Percentiles rank a stretch among this genome's conserved stretches.
Evolutionary conservation across 2,329 filamentous ascomycete genomes (phyloP).

Genomic region (Chrysoporthe puriensis): DNA sequence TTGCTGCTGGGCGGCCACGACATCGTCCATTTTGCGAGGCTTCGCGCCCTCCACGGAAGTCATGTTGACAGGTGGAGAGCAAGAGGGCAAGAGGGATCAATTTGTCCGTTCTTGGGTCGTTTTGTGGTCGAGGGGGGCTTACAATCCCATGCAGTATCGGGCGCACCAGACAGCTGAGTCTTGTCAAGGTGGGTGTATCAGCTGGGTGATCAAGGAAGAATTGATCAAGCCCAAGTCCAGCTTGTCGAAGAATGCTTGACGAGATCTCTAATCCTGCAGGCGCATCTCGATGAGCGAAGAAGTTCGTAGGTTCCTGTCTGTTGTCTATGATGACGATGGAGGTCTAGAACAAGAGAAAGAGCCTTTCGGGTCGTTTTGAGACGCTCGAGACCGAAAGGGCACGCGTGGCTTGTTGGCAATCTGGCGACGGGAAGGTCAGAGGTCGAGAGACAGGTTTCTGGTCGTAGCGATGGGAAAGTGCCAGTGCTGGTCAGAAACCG

Average conservation of each 20-base stretch:
- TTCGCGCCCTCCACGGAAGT: constrained; percentile 24
- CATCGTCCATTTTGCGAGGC: constrained; percentile 30
- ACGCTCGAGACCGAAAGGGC: not conserved
- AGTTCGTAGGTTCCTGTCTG: constrained; percentile 13
- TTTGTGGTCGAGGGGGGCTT: not conserved
- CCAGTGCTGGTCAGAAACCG: not conserved
- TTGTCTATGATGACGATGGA: not conserved
- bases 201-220: constrained; percentile 12
- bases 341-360: constrained; percentile 15
- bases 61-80: constrained; percentile 7
- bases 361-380: constrained; percentile 2
- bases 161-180: constrained; percentile 10
- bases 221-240: constrained; percentile 22
- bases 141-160: constrained; percentile 4
- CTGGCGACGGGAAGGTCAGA: not conserved
- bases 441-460: not conserved
- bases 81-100: not conserved
- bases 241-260: constrained; percentile 28
- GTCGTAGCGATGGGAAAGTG: constrained; percentile 9
- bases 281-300: constrained; percentile 29
- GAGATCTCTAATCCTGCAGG: constrained; percentile 29
- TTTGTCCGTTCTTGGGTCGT: not conserved
- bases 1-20: constrained; percentile 38
- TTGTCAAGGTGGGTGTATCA: constrained; percentile 24
- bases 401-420: too few species aligned